A percentile compares a stretch with the other conserved stretches of the same genome.
Conservation (phyloP, 2,329 filamentous ascomycete species). For the Seiridium cupressi region DNA sequence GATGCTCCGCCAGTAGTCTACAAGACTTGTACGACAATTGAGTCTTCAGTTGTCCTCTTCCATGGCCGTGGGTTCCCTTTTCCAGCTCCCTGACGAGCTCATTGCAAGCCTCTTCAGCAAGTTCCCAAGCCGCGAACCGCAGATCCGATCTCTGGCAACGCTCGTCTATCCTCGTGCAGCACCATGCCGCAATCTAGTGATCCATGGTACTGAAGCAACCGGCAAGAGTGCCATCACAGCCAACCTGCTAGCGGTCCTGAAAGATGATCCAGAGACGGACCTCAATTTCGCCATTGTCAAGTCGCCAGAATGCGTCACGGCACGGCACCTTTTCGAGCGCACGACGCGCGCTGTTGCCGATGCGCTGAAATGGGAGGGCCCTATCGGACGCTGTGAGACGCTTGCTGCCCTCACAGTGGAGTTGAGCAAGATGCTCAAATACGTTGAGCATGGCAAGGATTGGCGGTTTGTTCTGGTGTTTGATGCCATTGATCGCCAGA, state of each 20-base stretch:
- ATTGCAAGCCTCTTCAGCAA: slow-evolving; percentile 41
- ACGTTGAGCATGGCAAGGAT: slow-evolving; percentile 23
- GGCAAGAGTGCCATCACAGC: slow-evolving; percentile 76
- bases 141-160: slow-evolving; percentile 57
- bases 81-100: slow-evolving; percentile 52
- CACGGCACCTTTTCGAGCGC: slow-evolving; percentile 73
- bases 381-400: slow-evolving; percentile 71
- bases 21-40: not conserved
- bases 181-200: slow-evolving; percentile 69
- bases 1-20: too few relatives aligned
- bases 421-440: slow-evolving; percentile 62
- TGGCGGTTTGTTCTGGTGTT: slow-evolving; percentile 78
- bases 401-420: slow-evolving; percentile 74
- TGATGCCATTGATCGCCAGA: slow-evolving; percentile 82
- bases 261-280: slow-evolving; percentile 43
- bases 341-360: slow-evolving; percentile 59
- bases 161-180: slow-evolving; percentile 64
- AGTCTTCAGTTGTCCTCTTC: not conserved
- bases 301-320: slow-evolving; percentile 75
- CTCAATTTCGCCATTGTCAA: slow-evolving; percentile 62
- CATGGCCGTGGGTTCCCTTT: slow-evolving; percentile 36
- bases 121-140: slow-evolving; percentile 57
- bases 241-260: slow-evolving; percentile 54
- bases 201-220: slow-evolving; percentile 83
- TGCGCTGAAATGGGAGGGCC: slow-evolving; percentile 45